phyloP scores from a whole-genome alignment of 2,329 filamentous ascomycete genomes.

The Ophidiomyces ophidiicola region DNA sequence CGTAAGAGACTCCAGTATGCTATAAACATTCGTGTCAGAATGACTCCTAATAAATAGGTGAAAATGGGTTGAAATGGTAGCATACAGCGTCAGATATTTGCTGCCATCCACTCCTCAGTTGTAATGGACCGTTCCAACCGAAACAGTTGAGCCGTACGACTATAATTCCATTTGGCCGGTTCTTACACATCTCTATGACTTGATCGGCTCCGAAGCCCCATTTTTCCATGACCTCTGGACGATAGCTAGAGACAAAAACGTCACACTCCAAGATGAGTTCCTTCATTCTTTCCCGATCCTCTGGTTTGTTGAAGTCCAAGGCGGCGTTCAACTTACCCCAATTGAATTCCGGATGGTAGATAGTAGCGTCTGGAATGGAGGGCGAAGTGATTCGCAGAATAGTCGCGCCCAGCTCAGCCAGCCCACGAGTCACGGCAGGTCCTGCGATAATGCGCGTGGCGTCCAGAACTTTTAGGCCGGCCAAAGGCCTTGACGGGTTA shows the following conservation, averaged over 20 bases:
- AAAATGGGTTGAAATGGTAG: neutral
- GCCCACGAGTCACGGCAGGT: slow-evolving; percentile 32
- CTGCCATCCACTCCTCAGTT: slow-evolving; percentile 41
- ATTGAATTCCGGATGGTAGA: slow-evolving; percentile 36
- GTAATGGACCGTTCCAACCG: slow-evolving; percentile 40
- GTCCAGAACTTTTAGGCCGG: slow-evolving; percentile 39
- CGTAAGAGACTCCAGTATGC: slow-evolving; percentile 36
- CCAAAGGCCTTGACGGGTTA: slow-evolving; percentile 31
- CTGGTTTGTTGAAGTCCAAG: slow-evolving; percentile 34
- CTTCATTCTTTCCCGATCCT: slow-evolving; percentile 29
- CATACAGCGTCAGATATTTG: slow-evolving; percentile 40
- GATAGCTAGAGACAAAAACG: slow-evolving; percentile 41
- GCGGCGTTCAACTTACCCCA: slow-evolving; percentile 40
- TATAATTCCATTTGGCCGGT: slow-evolving; percentile 35
- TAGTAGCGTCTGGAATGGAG: slow-evolving; percentile 31
- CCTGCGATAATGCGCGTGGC: slow-evolving; percentile 40
- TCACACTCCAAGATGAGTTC: slow-evolving; percentile 39
- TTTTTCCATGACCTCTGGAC: slow-evolving; percentile 38
- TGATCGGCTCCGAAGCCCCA: slow-evolving; percentile 35
- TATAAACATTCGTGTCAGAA: slow-evolving; percentile 8
- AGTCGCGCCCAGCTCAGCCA: slow-evolving; percentile 37
- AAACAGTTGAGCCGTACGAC: slow-evolving; percentile 44
- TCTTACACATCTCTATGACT: slow-evolving; percentile 32
- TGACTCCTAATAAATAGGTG: slow-evolving; percentile 6
- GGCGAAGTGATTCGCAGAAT: slow-evolving; percentile 27